Percentiles rank a stretch among this genome's conserved stretches.
phyloP scores from a whole-genome alignment of 257 asterid species.

The Solanum microdontum region DNA sequence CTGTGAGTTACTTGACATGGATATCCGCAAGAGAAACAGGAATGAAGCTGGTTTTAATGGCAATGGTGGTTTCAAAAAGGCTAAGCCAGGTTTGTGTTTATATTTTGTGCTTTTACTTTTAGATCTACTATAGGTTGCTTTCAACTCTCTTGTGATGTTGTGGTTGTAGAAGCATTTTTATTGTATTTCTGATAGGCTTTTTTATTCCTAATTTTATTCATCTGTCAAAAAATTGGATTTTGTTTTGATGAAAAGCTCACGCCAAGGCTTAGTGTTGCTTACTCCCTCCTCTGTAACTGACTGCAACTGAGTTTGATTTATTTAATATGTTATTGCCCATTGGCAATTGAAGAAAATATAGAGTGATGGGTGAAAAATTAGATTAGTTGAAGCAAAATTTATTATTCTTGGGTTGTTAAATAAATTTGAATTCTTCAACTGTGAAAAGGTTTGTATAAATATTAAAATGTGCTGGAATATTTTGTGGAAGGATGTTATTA shows the following conservation, averaged over 20 bases:
- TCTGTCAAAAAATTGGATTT: neutral
- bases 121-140: neutral
- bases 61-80: neutral
- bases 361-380: neutral
- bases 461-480: neutral
- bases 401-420: neutral
- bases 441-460: neutral
- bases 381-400: neutral
- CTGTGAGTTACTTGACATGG: neutral
- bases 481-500: neutral
- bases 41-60: neutral
- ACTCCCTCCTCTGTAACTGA: neutral
- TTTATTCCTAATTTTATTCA: no score
- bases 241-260: neutral
- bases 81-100: neutral
- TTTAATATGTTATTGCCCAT: neutral
- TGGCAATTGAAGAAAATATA: neutral
- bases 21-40: neutral
- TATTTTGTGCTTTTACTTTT: neutral
- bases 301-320: neutral
- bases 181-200: neutral
- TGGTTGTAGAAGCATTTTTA: neutral
- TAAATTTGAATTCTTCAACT: neutral
- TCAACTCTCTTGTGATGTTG: neutral
- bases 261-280: neutral